Base-by-base conservation (phyloP, 1,139 yeast genomes). In the Saccharomyces pastorianus region DNA sequence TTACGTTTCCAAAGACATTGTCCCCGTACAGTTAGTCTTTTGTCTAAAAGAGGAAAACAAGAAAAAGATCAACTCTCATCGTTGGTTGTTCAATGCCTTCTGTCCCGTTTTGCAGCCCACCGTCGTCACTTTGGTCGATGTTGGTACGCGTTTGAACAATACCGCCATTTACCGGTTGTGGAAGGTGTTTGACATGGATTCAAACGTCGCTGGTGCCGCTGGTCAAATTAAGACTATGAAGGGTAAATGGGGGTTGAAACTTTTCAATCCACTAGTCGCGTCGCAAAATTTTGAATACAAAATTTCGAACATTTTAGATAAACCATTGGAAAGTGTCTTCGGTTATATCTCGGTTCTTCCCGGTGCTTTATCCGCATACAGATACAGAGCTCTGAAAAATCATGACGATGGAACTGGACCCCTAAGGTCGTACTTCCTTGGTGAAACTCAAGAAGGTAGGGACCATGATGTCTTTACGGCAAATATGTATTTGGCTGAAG, bases 171-270 rank as follows among this genome's bases (percentile, higher is more conserved):
- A 93, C 66, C 93, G 90, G 62, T 75, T 93, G 58, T 93, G 99
- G 99, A 93, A 93, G 71, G 96, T 96, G 0, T 93, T 93, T 69
- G 98, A 93, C 69, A 80, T 85, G 63, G 97, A 93, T 69, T 89
- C 97, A 1, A 90, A 91, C 64, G 96, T 91, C 54, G 99, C 96
- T 0, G 99, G 98, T 61, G 98, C 96, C 1, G 96, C 97, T 17
- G 99, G 99, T 58, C 97, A 93, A 71, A 90, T 93, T 66, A 87
- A 86, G 59, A 90, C 97, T 1, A 86, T 91, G 88, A 88, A 87
- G 63, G 98, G 98, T 48, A 86, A 83, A 66, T 86, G 84, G 17
- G 88, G 96, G 80, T 67, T 75, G 27, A 88, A 89, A 58, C 74
- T 93, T 60, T 71, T 88, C 31, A 93, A 91, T 67, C 99, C 99